These are phyloP conservation scores for Strobilomyces echinocephalus DNA, from an alignment of 768 basidiomycete genomes.

Conservation along the genomic window DNA sequence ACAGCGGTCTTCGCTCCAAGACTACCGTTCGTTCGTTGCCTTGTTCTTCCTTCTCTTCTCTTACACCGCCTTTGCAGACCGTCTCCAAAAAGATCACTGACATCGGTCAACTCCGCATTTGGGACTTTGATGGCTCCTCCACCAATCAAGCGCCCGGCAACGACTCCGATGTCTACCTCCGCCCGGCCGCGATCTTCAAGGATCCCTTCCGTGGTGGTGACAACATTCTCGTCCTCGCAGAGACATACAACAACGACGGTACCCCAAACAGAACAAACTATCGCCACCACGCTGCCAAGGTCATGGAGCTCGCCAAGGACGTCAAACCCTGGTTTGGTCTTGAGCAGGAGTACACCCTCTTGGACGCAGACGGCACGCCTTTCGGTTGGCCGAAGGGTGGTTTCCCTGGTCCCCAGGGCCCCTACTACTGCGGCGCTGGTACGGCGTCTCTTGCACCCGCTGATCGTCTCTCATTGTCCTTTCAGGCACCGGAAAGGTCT, in stretches of 20 bases:
- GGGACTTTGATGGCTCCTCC: slow-evolving; percentile 99
- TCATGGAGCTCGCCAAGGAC: slow-evolving; percentile 89
- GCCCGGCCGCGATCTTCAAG: slow-evolving; percentile 95
- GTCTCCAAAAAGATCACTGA: slow-evolving; percentile 81
- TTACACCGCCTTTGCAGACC: slow-evolving; percentile 49
- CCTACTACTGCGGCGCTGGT: slow-evolving; percentile 99
- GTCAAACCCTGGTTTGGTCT: slow-evolving; percentile 92
- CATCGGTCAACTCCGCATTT: slow-evolving; percentile 88
- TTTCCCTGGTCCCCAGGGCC: slow-evolving; percentile 99
- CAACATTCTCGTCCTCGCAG: slow-evolving; percentile 95
- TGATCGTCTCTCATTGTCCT: slow-evolving; percentile 8
- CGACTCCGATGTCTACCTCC: slow-evolving; percentile 98
- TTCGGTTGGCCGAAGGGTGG: slow-evolving; percentile 98
- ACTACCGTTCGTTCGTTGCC: slow-evolving; percentile 62
- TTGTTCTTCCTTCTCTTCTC: not conserved
- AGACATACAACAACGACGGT: slow-evolving; percentile 98
- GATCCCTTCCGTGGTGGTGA: slow-evolving; percentile 99
- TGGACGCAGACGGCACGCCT: slow-evolving; percentile 85
- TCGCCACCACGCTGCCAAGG: slow-evolving; percentile 90
- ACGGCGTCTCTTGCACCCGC: not conserved
- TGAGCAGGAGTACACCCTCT: slow-evolving; percentile 98
- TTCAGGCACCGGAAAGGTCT: slow-evolving; percentile 91
- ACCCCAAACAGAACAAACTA: slow-evolving; percentile 96
- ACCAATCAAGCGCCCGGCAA: slow-evolving; percentile 94
- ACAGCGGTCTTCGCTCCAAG: slow-evolving; percentile 92